phyloP scores from a whole-genome alignment of 345 rosid genomes.

The Linum tenue region DNA sequence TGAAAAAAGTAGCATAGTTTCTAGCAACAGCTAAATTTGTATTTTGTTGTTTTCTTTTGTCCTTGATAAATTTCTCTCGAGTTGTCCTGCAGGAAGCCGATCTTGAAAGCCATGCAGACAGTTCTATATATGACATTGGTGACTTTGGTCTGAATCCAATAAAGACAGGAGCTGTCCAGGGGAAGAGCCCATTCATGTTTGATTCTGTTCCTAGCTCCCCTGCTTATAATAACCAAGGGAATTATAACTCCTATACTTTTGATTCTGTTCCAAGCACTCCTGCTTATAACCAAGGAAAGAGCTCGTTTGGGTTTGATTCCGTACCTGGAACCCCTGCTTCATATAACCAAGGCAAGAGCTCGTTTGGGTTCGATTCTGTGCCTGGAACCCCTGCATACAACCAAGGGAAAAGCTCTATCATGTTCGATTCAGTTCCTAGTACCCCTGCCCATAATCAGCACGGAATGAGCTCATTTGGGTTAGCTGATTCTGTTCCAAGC shows the following conservation, averaged over 20 bases:
- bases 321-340: conserved; percentile 21
- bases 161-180: conserved; percentile 44
- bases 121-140: conserved; percentile 44
- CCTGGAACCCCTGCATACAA: conserved; percentile 19
- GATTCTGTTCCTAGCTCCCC: conserved; percentile 15
- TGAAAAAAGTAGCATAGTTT: too few relatives aligned
- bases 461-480: neutral
- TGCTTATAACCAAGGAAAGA: conserved; percentile 13
- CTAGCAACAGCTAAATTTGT: too few relatives aligned
- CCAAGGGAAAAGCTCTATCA: conserved; percentile 19
- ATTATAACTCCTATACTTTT: neutral
- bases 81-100: conserved; percentile 43
- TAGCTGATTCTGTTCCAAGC: conserved; percentile 24
- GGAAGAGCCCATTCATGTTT: conserved; percentile 34
- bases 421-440: conserved; percentile 48
- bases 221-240: conserved; percentile 18
- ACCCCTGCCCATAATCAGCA: neutral
- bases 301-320: conserved; percentile 16
- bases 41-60: too few relatives aligned
- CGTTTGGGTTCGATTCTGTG: conserved; percentile 15
- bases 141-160: conserved; percentile 72
- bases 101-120: conserved; percentile 31
- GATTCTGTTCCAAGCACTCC: conserved; percentile 26
- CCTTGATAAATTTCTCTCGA: neutral
- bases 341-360: conserved; percentile 12